Conservation (phyloP, 2,329 filamentous ascomycete species). For the Raffaelea deltoideospora region DNA sequence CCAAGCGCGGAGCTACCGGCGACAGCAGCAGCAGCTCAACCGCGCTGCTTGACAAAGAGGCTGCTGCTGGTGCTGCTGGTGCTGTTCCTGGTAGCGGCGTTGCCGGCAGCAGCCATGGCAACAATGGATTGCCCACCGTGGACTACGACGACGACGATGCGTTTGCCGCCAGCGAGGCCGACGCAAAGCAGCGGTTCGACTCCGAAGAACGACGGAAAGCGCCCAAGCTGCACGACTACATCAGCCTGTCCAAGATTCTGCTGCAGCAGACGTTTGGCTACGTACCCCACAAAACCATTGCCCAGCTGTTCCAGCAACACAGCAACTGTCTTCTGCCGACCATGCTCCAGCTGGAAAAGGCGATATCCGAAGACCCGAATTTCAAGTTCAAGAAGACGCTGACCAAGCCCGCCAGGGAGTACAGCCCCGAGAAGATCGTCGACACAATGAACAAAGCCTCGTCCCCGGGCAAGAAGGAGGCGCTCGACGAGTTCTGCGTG, state of each 20-base stretch:
- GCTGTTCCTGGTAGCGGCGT: background rate
- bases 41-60: too few relatives aligned
- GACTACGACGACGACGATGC: background rate
- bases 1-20: too few relatives aligned
- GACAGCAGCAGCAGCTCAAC: too few relatives aligned
- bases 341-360: constrained; percentile 18
- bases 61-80: background rate
- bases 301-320: constrained; percentile 11
- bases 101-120: background rate
- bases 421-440: constrained; percentile 11
- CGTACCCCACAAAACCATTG: constrained; percentile 14
- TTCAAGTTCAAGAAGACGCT: constrained; percentile 16
- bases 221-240: constrained; percentile 8
- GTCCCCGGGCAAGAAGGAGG: constrained; percentile 13
- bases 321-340: constrained; percentile 18
- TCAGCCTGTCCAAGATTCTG: constrained; percentile 10
- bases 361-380: constrained; percentile 6
- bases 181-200: constrained; percentile 9
- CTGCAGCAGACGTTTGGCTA: constrained; percentile 21
- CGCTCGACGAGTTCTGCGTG: constrained; percentile 23
- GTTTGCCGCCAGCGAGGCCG: constrained; percentile 3
- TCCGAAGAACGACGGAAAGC: constrained; percentile 9
- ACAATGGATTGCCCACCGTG: background rate
- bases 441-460: background rate
- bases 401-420: constrained; percentile 9